Conservation (phyloP, 2,329 filamentous ascomycete genomes). For the Didymella segeticola region DNA sequence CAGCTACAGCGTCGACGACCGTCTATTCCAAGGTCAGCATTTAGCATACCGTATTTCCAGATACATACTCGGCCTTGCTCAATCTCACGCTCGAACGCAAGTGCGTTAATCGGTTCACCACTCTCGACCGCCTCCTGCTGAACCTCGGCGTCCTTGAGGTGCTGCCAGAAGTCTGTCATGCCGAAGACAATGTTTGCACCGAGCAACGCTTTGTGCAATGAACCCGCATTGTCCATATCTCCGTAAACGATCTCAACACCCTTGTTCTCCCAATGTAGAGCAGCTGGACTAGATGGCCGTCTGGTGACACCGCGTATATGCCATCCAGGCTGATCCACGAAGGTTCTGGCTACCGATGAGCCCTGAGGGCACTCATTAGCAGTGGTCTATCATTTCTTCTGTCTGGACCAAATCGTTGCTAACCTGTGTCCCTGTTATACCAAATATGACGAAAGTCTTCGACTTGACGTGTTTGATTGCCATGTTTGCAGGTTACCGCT, state of each 20-base stretch:
- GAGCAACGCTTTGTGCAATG: conserved; percentile 22
- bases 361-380: neutral
- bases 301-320: neutral
- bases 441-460: neutral
- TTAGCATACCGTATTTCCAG: conserved; percentile 10
- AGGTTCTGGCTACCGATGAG: neutral
- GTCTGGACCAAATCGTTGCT: neutral
- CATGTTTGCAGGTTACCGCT: neutral
- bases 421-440: neutral
- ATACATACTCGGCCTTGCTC: conserved; percentile 39
- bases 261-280: neutral
- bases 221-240: neutral
- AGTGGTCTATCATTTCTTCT: neutral
- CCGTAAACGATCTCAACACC: neutral
- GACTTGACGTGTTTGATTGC: neutral
- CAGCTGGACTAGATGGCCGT: neutral
- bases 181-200: conserved; percentile 45
- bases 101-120: conserved; percentile 28
- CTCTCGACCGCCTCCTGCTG: conserved; percentile 23
- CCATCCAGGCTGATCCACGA: neutral
- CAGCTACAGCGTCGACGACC: conserved; percentile 48
- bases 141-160: conserved; percentile 20
- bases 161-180: conserved; percentile 52
- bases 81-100: conserved; percentile 47
- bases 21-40: conserved; percentile 26